Evolutionary conservation across 2,329 filamentous ascomycete species (phyloP), one percentile per base, ranked within the genome.

Genomic region (Lachnellula arida): DNA sequence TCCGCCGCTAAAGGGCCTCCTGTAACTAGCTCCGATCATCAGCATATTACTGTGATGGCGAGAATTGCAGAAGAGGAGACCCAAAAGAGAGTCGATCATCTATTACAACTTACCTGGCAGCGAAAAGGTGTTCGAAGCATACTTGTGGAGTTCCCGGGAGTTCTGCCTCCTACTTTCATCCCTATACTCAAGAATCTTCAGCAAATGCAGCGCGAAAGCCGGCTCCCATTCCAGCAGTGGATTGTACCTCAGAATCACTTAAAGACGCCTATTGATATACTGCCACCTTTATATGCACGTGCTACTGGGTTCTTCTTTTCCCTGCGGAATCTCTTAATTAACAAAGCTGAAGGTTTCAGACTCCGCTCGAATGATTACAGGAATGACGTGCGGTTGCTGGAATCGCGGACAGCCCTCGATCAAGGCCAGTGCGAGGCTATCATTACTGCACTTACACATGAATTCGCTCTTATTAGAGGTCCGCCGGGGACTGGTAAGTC

Each of bases 391-490:
- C 54, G 60, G 40, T 19, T 50, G 32, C 37, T 65, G 23, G 57
- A 63, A 32, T 37, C 28, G 47, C 51, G 44, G 23, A 65, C 63
- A 19, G 35, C 40, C n/a, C 61, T 64, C 37, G 61, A 66, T 46
- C 57, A 49, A 48, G 61, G 63, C 19, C 60, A 65, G 34, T 61
- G 63, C 48, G 25, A 88, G 65, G 81, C 76, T 15, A 37, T 65
- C 14, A 53, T 65, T 2, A 53, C 60, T 7, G 62, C 62, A 5
- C 42, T 65, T 52, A 72, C 49, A 15, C 49, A 72, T 86, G 22
- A 78, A 35, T 86, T 61, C 77, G 79, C 58, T 74, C 77, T 0
- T 62, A 68, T 67, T 4, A 62, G 67, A 50, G 67, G 67, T 28
- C 62, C 66, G 49, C 59, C 63, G 52, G 63, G 64, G 9, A 65